Evolutionary conservation across 768 basidiomycete species (phyloP), one percentile per base, ranked within the genome.

Genomic region (Lactarius hatsudake): DNA sequence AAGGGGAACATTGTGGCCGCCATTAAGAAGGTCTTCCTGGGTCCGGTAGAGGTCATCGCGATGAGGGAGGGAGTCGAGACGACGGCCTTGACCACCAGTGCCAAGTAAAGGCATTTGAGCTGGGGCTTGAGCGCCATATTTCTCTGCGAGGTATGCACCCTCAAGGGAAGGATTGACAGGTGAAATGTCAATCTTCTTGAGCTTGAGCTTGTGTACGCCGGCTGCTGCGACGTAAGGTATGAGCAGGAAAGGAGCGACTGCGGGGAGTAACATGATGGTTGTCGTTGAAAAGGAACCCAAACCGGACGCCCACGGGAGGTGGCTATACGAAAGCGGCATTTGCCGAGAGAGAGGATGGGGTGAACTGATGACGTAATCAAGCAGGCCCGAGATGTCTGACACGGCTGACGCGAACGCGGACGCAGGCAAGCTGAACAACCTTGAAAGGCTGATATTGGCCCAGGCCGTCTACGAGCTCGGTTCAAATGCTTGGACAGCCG

Each of bases 401-500:
- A 9, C 40, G n/a, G 38, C 5, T 48, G 56, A n/a, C 15, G 40
- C 40, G 30, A 32, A 36, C 48, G 54, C 61, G 20, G 17, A 54
- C 17, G 23, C 58, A 10, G 40, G 54, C 53, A 15, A 23, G 57
- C 63, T 76, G 60, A 74, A 64, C 69, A 82, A 77, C 59, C 75
- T 90, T 62, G 93, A 96, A 78, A 81, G 85, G 64, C 87, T 97
- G 59, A 78, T 97, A 34, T 83, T 96, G 59, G 86, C 94, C 2
- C 95, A 97, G 77, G 88, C 93, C 0, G 88, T 93, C 53, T 91
- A 91, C 77, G 91, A 95, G 74, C 81, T 88, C 64, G 94, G 94
- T 17, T 80, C 86, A 42, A 78, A 82, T 56, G 81, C 82, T 5
- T 95, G 94, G 94, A 73, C 81, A 42, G 76, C 81, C 7, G 85